phyloP scores from a whole-genome alignment of 176 grass and related monocot genomes.

The Olyra latifolia region DNA sequence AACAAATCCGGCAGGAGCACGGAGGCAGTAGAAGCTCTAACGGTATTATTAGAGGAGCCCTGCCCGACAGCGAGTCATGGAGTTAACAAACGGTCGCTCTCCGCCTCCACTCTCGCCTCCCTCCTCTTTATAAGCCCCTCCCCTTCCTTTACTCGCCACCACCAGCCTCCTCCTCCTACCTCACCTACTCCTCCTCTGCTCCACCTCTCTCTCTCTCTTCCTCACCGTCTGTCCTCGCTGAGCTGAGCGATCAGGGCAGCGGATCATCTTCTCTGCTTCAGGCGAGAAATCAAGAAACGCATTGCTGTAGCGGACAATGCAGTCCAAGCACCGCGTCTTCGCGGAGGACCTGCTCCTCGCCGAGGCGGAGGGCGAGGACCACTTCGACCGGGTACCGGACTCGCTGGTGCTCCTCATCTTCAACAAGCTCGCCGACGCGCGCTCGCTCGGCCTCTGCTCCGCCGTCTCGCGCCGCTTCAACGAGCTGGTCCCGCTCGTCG shows the following conservation, averaged over 20 bases:
- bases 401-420: conserved; percentile 73
- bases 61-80: conserved; percentile 53
- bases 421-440: conserved; percentile 73
- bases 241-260: background rate
- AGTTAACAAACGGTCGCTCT: conserved; percentile 29
- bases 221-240: background rate
- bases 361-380: conserved; percentile 41
- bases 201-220: background rate
- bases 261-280: background rate
- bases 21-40: background rate
- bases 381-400: conserved; percentile 70
- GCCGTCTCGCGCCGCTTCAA: conserved; percentile 71
- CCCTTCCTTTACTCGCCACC: conserved; percentile 39
- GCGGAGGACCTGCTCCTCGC: conserved; percentile 55
- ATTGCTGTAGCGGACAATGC: conserved; percentile 36
- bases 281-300: background rate
- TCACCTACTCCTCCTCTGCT: conserved; percentile 14
- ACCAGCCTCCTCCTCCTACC: background rate
- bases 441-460: conserved; percentile 57
- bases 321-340: conserved; percentile 61
- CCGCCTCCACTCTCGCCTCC: background rate
- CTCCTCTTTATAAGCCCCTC: conserved; percentile 42
- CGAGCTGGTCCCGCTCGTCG: conserved; percentile 64
- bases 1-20: background rate
- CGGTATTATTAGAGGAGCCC: conserved; percentile 26